Conservation (phyloP, 768 basidiomycete species). For the Naematelia encephala region DNA sequence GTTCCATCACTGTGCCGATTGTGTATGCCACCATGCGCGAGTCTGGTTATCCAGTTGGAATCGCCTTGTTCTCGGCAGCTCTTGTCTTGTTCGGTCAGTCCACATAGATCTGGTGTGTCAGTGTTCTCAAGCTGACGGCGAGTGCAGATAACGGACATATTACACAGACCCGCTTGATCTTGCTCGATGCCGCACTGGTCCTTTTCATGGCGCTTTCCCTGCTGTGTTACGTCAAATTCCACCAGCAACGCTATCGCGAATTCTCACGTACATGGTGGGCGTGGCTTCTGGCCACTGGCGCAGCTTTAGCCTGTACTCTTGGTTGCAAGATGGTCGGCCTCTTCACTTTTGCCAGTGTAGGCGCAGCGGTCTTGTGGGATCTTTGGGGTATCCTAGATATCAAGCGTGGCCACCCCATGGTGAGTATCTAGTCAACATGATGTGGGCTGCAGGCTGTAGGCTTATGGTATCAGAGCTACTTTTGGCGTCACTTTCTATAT, state of each 20-base stretch:
- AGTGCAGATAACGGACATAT: constrained; percentile 86
- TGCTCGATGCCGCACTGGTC: constrained; percentile 87
- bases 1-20: constrained; percentile 82
- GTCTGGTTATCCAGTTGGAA: constrained; percentile 86
- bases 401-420: constrained; percentile 75
- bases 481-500: constrained; percentile 82
- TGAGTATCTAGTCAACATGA: constrained; percentile 47
- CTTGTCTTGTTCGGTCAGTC: constrained; percentile 77
- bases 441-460: neutral
- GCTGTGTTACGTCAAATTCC: constrained; percentile 88
- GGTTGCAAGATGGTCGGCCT: constrained; percentile 97
- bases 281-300: constrained; percentile 85
- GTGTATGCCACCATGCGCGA: constrained; percentile 98
- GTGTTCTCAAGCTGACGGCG: neutral
- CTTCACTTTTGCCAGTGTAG: constrained; percentile 81
- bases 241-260: constrained; percentile 88
- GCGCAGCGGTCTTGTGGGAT: constrained; percentile 85
- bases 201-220: constrained; percentile 95
- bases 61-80: constrained; percentile 82
- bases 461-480: constrained; percentile 64
- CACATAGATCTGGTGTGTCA: neutral
- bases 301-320: constrained; percentile 93
- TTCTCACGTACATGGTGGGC: constrained; percentile 90
- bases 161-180: constrained; percentile 91
- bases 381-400: constrained; percentile 90